These are phyloP conservation scores for Setaria italica DNA, from an alignment of 202 grass and related monocot genomes.

Conservation along the genomic window DNA sequence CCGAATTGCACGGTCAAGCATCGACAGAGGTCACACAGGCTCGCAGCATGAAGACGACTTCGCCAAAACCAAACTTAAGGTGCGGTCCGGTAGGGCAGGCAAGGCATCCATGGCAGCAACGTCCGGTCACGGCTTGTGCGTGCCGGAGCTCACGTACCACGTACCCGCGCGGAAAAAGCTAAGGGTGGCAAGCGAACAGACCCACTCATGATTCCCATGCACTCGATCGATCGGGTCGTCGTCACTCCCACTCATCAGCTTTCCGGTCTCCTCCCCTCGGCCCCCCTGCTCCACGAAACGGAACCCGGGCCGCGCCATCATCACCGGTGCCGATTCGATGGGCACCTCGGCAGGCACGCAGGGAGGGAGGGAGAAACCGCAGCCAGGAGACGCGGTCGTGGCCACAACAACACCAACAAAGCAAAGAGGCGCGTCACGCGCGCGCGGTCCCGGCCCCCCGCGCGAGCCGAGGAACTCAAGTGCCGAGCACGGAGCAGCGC, in stretches of 20 bases:
- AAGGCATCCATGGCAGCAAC: too few species aligned
- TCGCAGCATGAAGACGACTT: not conserved
- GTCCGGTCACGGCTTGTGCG: too few species aligned
- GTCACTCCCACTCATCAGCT: not conserved
- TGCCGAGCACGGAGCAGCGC: not conserved
- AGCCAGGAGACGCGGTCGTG: not conserved
- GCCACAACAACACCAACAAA: not conserved
- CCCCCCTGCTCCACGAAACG: not conserved
- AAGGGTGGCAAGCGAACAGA: too few species aligned
- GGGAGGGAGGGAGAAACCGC: not conserved
- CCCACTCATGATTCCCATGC: slow-evolving; percentile 14
- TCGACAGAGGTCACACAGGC: not conserved
- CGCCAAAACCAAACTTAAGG: not conserved
- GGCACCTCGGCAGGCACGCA: not conserved
- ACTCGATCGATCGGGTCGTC: not conserved
- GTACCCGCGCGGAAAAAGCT: too few species aligned
- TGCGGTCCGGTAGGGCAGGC: not conserved
- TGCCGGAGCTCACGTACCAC: too few species aligned
- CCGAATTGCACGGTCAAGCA: not conserved
- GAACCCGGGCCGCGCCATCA: not conserved
- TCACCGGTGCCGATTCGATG: not conserved
- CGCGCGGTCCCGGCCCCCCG: not conserved
- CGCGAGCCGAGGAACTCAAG: not conserved
- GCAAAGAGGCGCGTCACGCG: not conserved
- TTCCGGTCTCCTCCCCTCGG: not conserved